Conservation (phyloP, 306 rosid species). For the Trifolium pratense region DNA sequence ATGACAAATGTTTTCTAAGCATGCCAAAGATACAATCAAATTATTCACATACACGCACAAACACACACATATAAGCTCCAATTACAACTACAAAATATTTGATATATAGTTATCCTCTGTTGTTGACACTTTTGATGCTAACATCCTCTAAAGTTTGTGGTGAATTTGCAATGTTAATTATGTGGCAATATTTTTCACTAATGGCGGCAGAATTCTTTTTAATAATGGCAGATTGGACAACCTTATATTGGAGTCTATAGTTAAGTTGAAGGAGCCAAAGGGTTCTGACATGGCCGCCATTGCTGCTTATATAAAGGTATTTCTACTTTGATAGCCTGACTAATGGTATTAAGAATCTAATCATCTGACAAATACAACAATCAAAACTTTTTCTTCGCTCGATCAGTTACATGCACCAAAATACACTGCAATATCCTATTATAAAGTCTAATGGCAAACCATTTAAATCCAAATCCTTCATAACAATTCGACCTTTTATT, state of each 20-base stretch:
- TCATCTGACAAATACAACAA: neutral
- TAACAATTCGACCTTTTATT: neutral
- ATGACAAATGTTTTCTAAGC: slow-evolving; percentile 26
- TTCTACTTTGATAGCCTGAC: slow-evolving; percentile 30
- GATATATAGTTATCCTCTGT: slow-evolving; percentile 16
- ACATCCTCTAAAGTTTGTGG: slow-evolving; percentile 12
- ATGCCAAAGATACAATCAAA: slow-evolving; percentile 16
- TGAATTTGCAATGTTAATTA: slow-evolving; percentile 31
- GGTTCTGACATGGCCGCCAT: slow-evolving; percentile 88
- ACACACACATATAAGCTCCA: neutral
- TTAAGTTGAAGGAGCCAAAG: slow-evolving; percentile 82
- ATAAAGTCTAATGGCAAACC: neutral
- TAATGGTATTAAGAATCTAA: slow-evolving; percentile 24
- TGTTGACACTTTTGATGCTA: slow-evolving; percentile 16
- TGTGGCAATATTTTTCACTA: slow-evolving; percentile 38
- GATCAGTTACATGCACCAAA: neutral
- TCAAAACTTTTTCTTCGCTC: neutral
- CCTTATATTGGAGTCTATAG: slow-evolving; percentile 74
- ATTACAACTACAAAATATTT: slow-evolving; percentile 5
- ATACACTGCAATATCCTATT: neutral
- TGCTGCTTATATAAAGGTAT: slow-evolving; percentile 86
- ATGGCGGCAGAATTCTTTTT: slow-evolving; percentile 25
- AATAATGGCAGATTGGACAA: slow-evolving; percentile 77
- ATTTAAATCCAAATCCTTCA: slow-evolving; percentile 6
- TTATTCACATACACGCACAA: slow-evolving; percentile 9